phyloP scores from a whole-genome alignment of 2,329 filamentous ascomycete species.

The Fusarium sororula region DNA sequence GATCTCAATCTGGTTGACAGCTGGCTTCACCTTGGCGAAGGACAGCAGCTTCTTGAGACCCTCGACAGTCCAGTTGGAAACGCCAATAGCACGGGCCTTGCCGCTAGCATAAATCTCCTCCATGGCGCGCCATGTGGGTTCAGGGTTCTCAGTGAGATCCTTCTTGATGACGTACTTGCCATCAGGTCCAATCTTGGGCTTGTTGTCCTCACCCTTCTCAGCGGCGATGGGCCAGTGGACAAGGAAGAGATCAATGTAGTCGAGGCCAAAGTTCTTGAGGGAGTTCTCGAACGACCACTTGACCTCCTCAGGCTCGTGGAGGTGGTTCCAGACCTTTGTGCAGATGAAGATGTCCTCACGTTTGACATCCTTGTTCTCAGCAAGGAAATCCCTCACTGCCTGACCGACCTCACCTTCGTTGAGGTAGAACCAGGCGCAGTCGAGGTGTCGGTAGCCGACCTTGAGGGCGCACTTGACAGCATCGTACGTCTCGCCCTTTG shows the following conservation, averaged over 20 bases:
- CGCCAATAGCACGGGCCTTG: conserved; percentile 57
- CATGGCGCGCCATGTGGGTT: conserved; percentile 65
- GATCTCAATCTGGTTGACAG: conserved; percentile 59
- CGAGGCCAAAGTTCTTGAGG: conserved; percentile 58
- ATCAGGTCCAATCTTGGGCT: conserved; percentile 55
- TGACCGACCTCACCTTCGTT: conserved; percentile 56
- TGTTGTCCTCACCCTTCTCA: conserved; percentile 54
- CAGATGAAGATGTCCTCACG: conserved; percentile 60
- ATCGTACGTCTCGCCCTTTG: conserved; percentile 43
- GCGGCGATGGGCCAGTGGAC: conserved; percentile 60
- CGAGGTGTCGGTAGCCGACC: conserved; percentile 57
- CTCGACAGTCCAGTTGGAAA: conserved; percentile 60
- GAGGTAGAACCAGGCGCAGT: conserved; percentile 58
- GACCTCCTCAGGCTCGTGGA: conserved; percentile 59
- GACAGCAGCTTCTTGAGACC: conserved; percentile 47
- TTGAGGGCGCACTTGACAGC: conserved; percentile 55
- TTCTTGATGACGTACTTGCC: conserved; percentile 62
- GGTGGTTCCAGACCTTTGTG: conserved; percentile 69
- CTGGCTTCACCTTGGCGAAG: conserved; percentile 57
- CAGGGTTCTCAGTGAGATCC: conserved; percentile 43
- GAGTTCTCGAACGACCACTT: conserved; percentile 59
- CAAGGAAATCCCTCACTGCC: conserved; percentile 51
- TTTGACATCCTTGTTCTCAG: conserved; percentile 36
- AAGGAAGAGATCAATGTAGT: conserved; percentile 63
- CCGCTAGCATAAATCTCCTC: conserved; percentile 57